Evolutionary conservation across 2,329 filamentous ascomycete genomes (phyloP).

Genomic region (Alternaria sp.): DNA sequence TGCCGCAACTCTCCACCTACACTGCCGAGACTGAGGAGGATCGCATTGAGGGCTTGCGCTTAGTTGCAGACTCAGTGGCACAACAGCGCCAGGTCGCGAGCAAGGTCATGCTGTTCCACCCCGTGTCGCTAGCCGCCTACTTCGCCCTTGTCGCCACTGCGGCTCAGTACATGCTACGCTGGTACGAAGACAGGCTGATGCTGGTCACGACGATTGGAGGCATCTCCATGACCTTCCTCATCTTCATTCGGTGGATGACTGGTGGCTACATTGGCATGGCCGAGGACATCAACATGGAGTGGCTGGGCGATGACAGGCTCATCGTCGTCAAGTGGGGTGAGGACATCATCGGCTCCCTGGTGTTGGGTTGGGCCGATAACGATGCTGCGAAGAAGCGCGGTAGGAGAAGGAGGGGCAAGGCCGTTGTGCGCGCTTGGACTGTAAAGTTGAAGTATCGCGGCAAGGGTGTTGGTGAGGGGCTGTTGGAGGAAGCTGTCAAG

Average conservation of each 20-base stretch:
- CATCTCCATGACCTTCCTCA: slow-evolving; percentile 69
- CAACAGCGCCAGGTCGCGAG: slow-evolving; percentile 79
- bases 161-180: slow-evolving; percentile 53
- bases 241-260: slow-evolving; percentile 68
- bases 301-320: slow-evolving; percentile 62
- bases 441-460: slow-evolving; percentile 73
- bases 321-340: slow-evolving; percentile 73
- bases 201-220: slow-evolving; percentile 67
- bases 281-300: slow-evolving; percentile 68
- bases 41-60: slow-evolving; percentile 71
- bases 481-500: slow-evolving; percentile 77
- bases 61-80: slow-evolving; percentile 82
- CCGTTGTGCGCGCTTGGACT: slow-evolving; percentile 83
- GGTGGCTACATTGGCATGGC: slow-evolving; percentile 70
- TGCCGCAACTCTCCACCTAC: slow-evolving; percentile 70
- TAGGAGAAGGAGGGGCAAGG: slow-evolving; percentile 66
- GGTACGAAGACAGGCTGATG: slow-evolving; percentile 61
- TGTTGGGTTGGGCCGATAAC: slow-evolving; percentile 70
- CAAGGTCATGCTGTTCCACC: slow-evolving; percentile 60
- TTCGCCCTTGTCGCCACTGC: slow-evolving; percentile 53
- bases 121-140: slow-evolving; percentile 50
- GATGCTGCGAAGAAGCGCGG: slow-evolving; percentile 56
- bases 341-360: slow-evolving; percentile 73
- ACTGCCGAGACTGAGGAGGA: slow-evolving; percentile 62
- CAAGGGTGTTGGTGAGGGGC: slow-evolving; percentile 73